Base-by-base conservation (phyloP, 2,329 filamentous ascomycete species). In the Podosphaera aphanis region DNA sequence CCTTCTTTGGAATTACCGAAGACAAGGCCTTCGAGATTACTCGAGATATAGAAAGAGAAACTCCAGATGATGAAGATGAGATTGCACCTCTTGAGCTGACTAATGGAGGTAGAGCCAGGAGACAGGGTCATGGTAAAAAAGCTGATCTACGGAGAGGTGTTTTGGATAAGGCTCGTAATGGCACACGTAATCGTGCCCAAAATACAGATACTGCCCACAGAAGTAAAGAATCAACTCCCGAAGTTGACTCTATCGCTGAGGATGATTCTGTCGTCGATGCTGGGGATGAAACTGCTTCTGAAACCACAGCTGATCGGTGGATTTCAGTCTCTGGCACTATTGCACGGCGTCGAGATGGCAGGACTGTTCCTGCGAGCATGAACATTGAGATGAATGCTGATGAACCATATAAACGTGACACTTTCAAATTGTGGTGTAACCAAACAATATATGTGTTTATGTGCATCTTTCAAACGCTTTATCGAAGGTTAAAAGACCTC, bases 401-500 rank as follows among this genome's bases (percentile, higher is more conserved):
- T 49, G 81, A 85, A 44, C 77, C 82, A 48, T 93, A 90, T 62
- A 70, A 71, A 53, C 81, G 86, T 41, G 76, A 77, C 10, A 77
- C 74, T 62, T 93, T 84, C 66, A 88, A 88, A 59, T 75, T 95
- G 59, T 98, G 92, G 65, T 79, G 79, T 60, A 95, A 94, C 60
- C 74, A 84, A 55, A 83, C 80, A 2, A 79, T 98, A 49, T 93
- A 85, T 59, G 86, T 90, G 62, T 95, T 98, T 68, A 81, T 98
- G 66, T 83, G 80, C 53, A 78, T 93, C 49, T 90, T 98, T 60
- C 77, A 93, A 58, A 81, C 80, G n/a, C 67, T 98, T 4, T 95
- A 93, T 63, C 74, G 77, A 56, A 77, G 90, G 36, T 69, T 98
- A 13, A 68, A 79, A 50, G 80, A 81, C 49, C 75, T 95, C 61